Percentiles rank a stretch among this genome's conserved stretches.
These are phyloP conservation scores for Colletotrichum endophyticum DNA, from an alignment of 2,329 filamentous ascomycete genomes.

Conservation along the genomic window DNA sequence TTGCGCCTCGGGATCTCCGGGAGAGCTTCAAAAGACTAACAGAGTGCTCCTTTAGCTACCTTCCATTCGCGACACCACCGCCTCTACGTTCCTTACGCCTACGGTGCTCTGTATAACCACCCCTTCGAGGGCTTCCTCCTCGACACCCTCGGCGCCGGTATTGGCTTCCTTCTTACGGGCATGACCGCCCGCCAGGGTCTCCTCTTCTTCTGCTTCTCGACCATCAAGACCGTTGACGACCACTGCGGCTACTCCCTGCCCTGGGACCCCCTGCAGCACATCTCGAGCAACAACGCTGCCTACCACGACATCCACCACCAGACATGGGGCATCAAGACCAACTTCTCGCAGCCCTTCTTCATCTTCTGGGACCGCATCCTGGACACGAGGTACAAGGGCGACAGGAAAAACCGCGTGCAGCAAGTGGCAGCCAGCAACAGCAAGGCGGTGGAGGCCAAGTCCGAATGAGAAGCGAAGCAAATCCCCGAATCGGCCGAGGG, in stretches of 20 bases:
- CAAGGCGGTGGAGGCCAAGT: conserved; percentile 12
- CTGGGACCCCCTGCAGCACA: conserved; percentile 89
- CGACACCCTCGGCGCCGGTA: conserved; percentile 85
- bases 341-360: conserved; percentile 91
- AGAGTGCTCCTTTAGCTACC: conserved; percentile 57
- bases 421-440: neutral
- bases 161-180: conserved; percentile 80
- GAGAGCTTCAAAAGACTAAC: neutral
- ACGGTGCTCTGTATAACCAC: conserved; percentile 96
- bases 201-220: conserved; percentile 86
- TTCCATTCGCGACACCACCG: conserved; percentile 97
- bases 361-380: conserved; percentile 91
- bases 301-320: conserved; percentile 99
- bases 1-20: neutral
- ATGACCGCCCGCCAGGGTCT: conserved; percentile 89
- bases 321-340: conserved; percentile 98
- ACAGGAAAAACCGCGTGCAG: conserved; percentile 33
- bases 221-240: conserved; percentile 96
- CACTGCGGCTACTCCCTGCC: conserved; percentile 97
- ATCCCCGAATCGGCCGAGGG: neutral
- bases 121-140: conserved; percentile 92
- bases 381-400: conserved; percentile 82
- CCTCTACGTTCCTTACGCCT: conserved; percentile 96
- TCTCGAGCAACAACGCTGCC: conserved; percentile 92
- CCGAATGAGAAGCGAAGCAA: neutral